Evolutionary conservation across 2,329 filamentous ascomycete genomes (phyloP).

Genomic region (Colletotrichum sp.): DNA sequence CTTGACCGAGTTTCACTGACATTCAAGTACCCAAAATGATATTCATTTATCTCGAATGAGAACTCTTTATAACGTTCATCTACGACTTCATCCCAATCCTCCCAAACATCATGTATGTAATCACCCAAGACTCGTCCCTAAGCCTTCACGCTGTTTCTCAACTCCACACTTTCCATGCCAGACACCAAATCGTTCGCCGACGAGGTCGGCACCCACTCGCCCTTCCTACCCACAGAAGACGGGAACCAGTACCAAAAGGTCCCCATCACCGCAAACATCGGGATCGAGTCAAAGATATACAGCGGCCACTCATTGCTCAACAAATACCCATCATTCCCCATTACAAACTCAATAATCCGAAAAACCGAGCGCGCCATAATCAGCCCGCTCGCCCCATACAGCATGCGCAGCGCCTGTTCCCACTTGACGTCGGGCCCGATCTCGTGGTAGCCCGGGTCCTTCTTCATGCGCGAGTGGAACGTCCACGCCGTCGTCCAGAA

Average conservation of each 20-base stretch:
- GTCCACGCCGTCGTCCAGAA: conserved; percentile 43
- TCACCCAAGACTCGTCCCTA: background rate
- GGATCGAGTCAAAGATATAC: conserved; percentile 47
- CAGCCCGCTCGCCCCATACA: background rate
- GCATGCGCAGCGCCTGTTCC: conserved; percentile 1
- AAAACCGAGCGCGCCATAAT: conserved; percentile 49
- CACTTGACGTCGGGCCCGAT: background rate
- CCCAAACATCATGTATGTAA: background rate
- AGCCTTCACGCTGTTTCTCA: background rate
- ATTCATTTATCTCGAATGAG: background rate
- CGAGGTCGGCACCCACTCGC: background rate
- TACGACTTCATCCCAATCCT: background rate
- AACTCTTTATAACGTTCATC: too few relatives aligned
- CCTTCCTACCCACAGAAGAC: background rate
- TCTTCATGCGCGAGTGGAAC: background rate
- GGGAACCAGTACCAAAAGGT: conserved; percentile 25
- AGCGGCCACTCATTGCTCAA: conserved; percentile 44
- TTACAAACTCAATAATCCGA: conserved; percentile 52
- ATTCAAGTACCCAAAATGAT: background rate
- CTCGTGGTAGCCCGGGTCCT: background rate
- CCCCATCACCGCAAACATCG: conserved; percentile 39
- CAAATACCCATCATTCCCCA: conserved; percentile 44
- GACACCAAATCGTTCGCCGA: background rate
- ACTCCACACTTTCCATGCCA: background rate
- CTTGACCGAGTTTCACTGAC: background rate